Percentiles rank a stretch among this genome's conserved stretches.
Conservation (phyloP, 1,284 basidiomycete genomes). For the Dichomitus squalens region DNA sequence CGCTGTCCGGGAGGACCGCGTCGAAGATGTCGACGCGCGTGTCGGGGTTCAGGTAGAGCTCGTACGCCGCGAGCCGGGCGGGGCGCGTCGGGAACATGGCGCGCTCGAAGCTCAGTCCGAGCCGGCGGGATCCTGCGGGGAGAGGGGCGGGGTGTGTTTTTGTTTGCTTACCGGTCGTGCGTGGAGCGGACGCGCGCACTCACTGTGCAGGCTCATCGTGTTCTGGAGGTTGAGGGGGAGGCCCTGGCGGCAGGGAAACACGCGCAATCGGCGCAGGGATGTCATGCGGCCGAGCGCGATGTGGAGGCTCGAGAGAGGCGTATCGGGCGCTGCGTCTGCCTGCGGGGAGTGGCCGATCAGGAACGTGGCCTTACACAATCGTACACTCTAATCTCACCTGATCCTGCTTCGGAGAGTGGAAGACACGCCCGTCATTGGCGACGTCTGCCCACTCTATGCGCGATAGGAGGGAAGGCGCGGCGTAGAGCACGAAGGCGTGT, state of each 20-base stretch:
- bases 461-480: constrained; percentile 23
- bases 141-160: not conserved
- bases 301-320: constrained; percentile 38
- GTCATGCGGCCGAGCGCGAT: constrained; percentile 36
- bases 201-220: constrained; percentile 20
- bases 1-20: constrained; percentile 26
- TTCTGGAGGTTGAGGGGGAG: constrained; percentile 25
- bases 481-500: constrained; percentile 30
- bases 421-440: constrained; percentile 42
- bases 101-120: constrained; percentile 39
- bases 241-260: constrained; percentile 39
- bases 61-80: constrained; percentile 35
- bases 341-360: constrained; percentile 14
- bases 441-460: constrained; percentile 40
- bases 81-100: constrained; percentile 40
- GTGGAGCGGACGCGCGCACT: not conserved
- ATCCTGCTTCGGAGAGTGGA: constrained; percentile 20
- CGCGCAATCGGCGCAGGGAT: constrained; percentile 36
- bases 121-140: constrained; percentile 15
- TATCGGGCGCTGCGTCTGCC: constrained; percentile 12
- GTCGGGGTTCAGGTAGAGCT: constrained; percentile 37
- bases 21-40: constrained; percentile 36
- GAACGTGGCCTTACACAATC: constrained; percentile 17
- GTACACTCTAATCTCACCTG: constrained; percentile 20
- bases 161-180: not conserved